Evolutionary conservation across 1,284 basidiomycete species (phyloP).

Genomic region (Puccinia novopanici): DNA sequence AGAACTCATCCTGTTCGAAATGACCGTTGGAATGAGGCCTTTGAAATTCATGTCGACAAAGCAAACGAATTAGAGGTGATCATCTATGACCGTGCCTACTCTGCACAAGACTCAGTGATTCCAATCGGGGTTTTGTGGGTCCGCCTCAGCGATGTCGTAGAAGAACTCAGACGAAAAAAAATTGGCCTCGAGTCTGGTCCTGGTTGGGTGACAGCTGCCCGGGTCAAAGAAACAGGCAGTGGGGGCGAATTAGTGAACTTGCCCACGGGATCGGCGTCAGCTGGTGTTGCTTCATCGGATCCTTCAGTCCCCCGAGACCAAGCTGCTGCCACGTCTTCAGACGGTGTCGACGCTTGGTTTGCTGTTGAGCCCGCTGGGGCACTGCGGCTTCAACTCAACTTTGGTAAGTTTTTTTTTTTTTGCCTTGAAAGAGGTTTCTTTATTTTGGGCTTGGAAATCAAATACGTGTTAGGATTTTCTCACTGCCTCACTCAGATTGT

Average conservation of each 20-base stretch:
- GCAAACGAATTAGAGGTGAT: slow-evolving; percentile 98
- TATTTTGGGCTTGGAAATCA: no score
- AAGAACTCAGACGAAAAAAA: slow-evolving; percentile 90
- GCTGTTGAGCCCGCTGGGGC: slow-evolving; percentile 97
- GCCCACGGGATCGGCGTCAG: slow-evolving; percentile 44
- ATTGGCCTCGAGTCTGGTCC: slow-evolving; percentile 73
- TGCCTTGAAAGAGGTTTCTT: no score
- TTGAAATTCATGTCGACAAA: slow-evolving; percentile 94
- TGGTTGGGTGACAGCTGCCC: slow-evolving; percentile 86
- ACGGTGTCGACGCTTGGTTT: slow-evolving; percentile 96
- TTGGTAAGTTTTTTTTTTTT: slow-evolving; percentile 65
- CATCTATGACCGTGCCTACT: slow-evolving; percentile 86
- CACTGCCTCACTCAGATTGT: no score
- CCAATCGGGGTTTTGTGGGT: slow-evolving; percentile 97
- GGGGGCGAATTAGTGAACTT: slow-evolving; percentile 29
- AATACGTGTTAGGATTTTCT: no score
- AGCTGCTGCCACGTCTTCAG: slow-evolving; percentile 57
- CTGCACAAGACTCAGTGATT: slow-evolving; percentile 71
- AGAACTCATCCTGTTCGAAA: slow-evolving; percentile 88
- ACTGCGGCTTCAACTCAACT: slow-evolving; percentile 79
- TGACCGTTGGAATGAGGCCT: slow-evolving; percentile 96
- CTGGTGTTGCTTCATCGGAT: slow-evolving; percentile 46
- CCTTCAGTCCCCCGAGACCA: slow-evolving; percentile 21
- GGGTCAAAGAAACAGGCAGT: slow-evolving; percentile 65
- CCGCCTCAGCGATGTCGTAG: slow-evolving; percentile 89